Evolutionary conservation across 768 basidiomycete species (phyloP).

Genomic region (Tricholoma matsutake): DNA sequence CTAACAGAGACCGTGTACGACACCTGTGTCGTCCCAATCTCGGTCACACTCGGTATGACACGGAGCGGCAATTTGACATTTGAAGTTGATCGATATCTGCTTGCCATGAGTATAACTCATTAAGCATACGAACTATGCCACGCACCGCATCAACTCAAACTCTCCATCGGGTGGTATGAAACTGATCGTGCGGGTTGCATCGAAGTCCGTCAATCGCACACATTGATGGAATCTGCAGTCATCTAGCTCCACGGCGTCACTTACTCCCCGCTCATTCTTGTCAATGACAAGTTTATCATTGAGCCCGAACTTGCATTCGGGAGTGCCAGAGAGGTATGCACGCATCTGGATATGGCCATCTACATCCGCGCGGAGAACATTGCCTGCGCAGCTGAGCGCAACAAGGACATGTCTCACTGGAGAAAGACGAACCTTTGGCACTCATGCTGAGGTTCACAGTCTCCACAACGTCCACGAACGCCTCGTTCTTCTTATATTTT

Average conservation of each 20-base stretch:
- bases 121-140: conserved; percentile 6
- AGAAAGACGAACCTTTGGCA: conserved; percentile 68
- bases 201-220: conserved; percentile 92
- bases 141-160: conserved; percentile 95
- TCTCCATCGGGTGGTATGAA: conserved; percentile 99
- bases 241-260: conserved; percentile 91
- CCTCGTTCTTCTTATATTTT: conserved; percentile 99
- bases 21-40: conserved; percentile 89
- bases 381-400: conserved; percentile 48
- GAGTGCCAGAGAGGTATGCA: conserved; percentile 93
- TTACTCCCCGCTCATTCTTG: conserved; percentile 64
- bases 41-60: conserved; percentile 87
- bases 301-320: conserved; percentile 98
- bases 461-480: conserved; percentile 99
- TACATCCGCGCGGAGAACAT: conserved; percentile 90
- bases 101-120: background rate
- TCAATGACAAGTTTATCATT: conserved; percentile 98
- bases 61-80: conserved; percentile 94
- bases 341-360: conserved; percentile 99
- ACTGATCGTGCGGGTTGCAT: conserved; percentile 89
- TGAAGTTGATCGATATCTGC: conserved; percentile 90
- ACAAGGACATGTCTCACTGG: background rate
- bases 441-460: conserved; percentile 96
- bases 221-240: conserved; percentile 99
- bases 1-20: conserved; percentile 87